phyloP scores from a whole-genome alignment of 2,329 filamentous ascomycete genomes.

The Apiospora arundinis region DNA sequence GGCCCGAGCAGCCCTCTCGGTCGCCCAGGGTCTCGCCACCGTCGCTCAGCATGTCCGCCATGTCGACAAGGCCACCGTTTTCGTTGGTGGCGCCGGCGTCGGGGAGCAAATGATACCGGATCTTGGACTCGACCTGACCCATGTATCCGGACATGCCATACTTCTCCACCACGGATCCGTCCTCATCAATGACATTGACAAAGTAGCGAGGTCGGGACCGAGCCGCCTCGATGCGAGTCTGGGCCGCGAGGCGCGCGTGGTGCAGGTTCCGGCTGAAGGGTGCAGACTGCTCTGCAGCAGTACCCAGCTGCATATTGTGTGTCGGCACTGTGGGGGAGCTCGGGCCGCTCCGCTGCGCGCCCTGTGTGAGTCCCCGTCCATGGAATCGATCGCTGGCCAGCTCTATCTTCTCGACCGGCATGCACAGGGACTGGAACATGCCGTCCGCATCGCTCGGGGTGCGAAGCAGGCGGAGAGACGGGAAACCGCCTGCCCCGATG shows the following conservation, averaged over 20 bases:
- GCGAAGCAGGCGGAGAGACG: slow-evolving; percentile 63
- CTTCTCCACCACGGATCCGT: slow-evolving; percentile 56
- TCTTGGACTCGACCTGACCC: slow-evolving; percentile 62
- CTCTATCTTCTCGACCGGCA: slow-evolving; percentile 62
- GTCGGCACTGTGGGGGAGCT: slow-evolving; percentile 37
- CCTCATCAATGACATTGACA: slow-evolving; percentile 61
- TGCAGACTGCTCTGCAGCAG: neutral
- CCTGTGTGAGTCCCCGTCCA: slow-evolving; percentile 39
- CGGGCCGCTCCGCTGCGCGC: slow-evolving; percentile 34
- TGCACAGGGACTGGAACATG: slow-evolving; percentile 71
- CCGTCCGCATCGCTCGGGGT: slow-evolving; percentile 74
- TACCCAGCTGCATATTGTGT: slow-evolving; percentile 42
- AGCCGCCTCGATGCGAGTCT: slow-evolving; percentile 67
- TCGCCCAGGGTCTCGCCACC: slow-evolving; percentile 50
- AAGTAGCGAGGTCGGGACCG: slow-evolving; percentile 59
- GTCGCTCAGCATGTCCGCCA: slow-evolving; percentile 56
- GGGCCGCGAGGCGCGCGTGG: slow-evolving; percentile 66
- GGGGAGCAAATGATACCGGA: slow-evolving; percentile 66
- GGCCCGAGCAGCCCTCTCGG: slow-evolving; percentile 51
- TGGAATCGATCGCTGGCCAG: slow-evolving; percentile 57
- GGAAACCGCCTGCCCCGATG: slow-evolving; percentile 68
- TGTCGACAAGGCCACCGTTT: slow-evolving; percentile 60
- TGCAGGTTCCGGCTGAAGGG: slow-evolving; percentile 43
- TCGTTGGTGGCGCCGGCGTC: slow-evolving; percentile 63
- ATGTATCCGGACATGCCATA: slow-evolving; percentile 67